These are phyloP conservation scores for Tetragonia tetragonoides DNA, from an alignment of 148 eudicot genomes.

Conservation along the genomic window DNA sequence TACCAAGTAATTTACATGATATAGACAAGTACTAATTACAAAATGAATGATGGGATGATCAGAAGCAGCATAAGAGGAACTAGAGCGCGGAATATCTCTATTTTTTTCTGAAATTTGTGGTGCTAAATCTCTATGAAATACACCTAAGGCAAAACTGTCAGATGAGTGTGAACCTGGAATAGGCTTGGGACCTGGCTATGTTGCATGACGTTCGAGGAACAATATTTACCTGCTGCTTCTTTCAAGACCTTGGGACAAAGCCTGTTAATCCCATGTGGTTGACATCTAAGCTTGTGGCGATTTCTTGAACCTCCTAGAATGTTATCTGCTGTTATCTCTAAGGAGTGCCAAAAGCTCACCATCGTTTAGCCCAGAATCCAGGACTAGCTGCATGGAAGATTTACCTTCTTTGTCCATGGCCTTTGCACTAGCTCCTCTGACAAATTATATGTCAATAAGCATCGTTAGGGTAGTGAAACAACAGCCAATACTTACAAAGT, in stretches of 20 bases:
- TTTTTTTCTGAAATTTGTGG: not conserved
- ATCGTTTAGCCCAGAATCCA: conserved; percentile 51
- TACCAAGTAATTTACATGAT: not conserved
- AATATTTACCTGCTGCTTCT: conserved; percentile 12
- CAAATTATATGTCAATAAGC: not conserved
- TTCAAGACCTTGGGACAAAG: conserved; percentile 12
- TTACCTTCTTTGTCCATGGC: conserved; percentile 61
- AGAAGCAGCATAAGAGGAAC: not conserved
- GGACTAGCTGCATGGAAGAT: conserved; percentile 55
- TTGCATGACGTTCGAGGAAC: conserved; percentile 17
- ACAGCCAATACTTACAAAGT: not conserved
- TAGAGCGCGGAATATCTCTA: conserved; percentile 13
- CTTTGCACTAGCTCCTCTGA: conserved; percentile 44
- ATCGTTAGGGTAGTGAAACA: not conserved
- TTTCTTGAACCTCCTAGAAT: not conserved
- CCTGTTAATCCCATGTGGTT: not conserved
- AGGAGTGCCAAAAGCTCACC: conserved; percentile 63
- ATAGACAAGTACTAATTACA: conserved; percentile 13
- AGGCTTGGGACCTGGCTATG: not conserved
- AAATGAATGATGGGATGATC: not conserved
- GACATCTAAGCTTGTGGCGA: conserved; percentile 12
- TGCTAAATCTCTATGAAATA: not conserved
- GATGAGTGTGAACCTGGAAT: not conserved
- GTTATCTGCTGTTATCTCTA: conserved; percentile 51
- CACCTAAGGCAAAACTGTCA: conserved; percentile 13